Evolutionary conservation across 805 yeast species (phyloP), one percentile per base, ranked within the genome.

Genomic region (Cyberlindnera mycetangii): DNA sequence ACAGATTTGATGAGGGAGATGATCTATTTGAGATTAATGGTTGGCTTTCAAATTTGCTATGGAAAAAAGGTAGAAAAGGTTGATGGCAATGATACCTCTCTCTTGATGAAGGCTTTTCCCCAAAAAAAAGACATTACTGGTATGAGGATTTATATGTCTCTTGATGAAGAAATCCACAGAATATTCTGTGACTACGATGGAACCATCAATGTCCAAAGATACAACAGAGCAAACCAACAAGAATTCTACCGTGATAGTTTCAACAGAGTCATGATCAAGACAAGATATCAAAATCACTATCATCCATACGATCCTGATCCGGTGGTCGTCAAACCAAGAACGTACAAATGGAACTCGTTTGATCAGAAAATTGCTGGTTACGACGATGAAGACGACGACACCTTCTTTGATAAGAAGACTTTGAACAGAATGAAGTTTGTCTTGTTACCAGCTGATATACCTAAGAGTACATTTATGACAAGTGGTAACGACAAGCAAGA

Each of bases 361-460:
- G 99, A 93, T 67, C 97, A 89, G 58, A 77, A 78, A 19, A 63
- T 90, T n/a, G 96, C 97, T 0, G 99, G 99, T 3, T 86, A 83
- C 60, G 89, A 84, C 22, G 96, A 89, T 52, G 77, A 84, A 21
- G 96, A 88, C 51, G 77, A 79, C 1, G 96, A 88, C 51, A 76
- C 79, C 1, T 67, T 79, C 44, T 51, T 61, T 7, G 75, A 73
- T 10, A 70, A 72, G 46, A 75, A 74, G 45, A 35, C 43, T 5
- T 70, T 74, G 52, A 85, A 80, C 59, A 72, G 85, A 52, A 76
- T 90, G 61, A 83, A 95, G 58, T 88, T 89, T 66, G 97, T 89
- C 3, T 72, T 93, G 3, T 68, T 90, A 41, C 97, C 97, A 0
- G 68, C 88, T 0, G 85, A 78, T n/a, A 71, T 83, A 16, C 83